Conservation (phyloP, 2,329 filamentous ascomycete genomes). For the Rugonectria rugulosa region DNA sequence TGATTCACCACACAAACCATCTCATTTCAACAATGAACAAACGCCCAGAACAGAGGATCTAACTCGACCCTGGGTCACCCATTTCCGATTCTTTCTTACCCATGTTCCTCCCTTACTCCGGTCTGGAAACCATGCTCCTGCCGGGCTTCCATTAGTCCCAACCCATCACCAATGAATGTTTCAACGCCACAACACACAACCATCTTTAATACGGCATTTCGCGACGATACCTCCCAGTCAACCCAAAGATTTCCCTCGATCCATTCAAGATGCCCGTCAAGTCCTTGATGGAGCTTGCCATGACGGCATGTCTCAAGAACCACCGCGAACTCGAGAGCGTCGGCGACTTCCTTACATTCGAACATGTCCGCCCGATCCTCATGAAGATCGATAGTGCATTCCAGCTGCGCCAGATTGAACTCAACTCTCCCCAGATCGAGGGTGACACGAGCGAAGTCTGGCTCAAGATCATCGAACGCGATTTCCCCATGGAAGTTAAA, state of each 20-base stretch:
- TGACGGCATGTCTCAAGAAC: constrained; percentile 60
- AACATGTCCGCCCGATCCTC: constrained; percentile 70
- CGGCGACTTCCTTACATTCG: constrained; percentile 73
- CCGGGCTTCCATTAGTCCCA: too few relatives aligned
- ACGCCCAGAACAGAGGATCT: too few relatives aligned
- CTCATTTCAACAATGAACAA: too few relatives aligned
- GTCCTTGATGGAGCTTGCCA: constrained; percentile 60
- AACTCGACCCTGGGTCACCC: too few relatives aligned
- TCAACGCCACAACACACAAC: neutral
- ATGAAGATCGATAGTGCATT: constrained; percentile 73
- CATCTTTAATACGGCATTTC: neutral
- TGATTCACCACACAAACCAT: too few relatives aligned
- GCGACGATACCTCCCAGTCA: neutral
- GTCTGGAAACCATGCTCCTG: too few relatives aligned
- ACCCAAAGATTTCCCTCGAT: neutral
- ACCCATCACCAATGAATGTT: neutral
- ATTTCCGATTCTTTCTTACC: too few relatives aligned
- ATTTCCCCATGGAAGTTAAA: constrained; percentile 73
- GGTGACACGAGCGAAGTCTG: constrained; percentile 77
- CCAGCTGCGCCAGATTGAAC: constrained; percentile 79
- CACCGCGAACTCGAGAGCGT: constrained; percentile 70
- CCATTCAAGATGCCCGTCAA: constrained; percentile 50
- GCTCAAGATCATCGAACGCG: constrained; percentile 78
- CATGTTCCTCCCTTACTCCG: too few relatives aligned
- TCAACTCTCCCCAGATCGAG: constrained; percentile 77